Evolutionary conservation across 1,284 basidiomycete genomes (phyloP), one percentile per base, ranked within the genome.

Genomic region (Mycena citricolor): DNA sequence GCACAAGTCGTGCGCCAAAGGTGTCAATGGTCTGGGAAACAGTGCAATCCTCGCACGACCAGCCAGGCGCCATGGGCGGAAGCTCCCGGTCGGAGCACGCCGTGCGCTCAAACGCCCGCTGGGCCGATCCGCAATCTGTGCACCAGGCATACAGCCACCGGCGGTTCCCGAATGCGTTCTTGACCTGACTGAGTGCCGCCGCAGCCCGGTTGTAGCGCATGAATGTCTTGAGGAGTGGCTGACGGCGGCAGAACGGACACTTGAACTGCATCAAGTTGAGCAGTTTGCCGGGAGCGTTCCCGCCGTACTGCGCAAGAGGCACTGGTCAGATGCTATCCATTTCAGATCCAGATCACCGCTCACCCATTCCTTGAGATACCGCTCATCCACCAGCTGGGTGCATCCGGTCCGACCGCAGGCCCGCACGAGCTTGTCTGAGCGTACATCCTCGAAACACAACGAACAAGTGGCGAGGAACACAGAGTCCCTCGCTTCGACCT

Each of bases 221-320:
- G n/a, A 60, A 35, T 5, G 51, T 52, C 47, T 60, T 57, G 21
- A 44, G 14, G 5, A 54, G 47, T 5, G 59, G 59, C 34, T 49
- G 47, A n/a, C 59, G 57, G 1, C 57, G 54, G 45, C 59, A 59
- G 35, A 61, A 61, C 5, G 57, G 57, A 37, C 57, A 61, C 3
- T 39, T 42, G 14, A 58, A 39, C 40, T 61, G 57, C 54, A 58
- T 56, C 34, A 57, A 39, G 38, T 57, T 58, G 44, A 61, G 54
- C 5, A 59, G 49, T 13, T 52, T 55, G 2, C 57, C 59, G 13
- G 55, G 56, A 36, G 41, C 40, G 41, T 57, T 58, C 21, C 46
- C 41, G 2, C 56, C 59, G 33, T 61, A 61, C 59, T 57, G 39
- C 12, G 33, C 19, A 17, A 33, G 17, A 6, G 4, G 8, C 21